Conservation (phyloP, 2,329 filamentous ascomycete genomes). For the Lasiodiplodia gonubiensis region DNA sequence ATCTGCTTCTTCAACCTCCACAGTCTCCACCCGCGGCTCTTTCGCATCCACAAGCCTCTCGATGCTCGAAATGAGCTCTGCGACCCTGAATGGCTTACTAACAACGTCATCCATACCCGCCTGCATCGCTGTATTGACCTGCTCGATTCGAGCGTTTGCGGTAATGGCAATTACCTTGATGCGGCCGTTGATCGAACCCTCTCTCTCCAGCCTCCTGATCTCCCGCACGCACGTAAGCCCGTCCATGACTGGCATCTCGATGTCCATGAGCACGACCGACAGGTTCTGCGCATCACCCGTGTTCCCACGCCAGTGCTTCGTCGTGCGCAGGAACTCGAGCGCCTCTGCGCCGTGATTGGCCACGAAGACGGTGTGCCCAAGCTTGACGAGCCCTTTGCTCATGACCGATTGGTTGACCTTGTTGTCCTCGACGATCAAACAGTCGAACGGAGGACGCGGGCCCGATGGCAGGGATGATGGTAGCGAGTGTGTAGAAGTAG, state of each 20-base stretch:
- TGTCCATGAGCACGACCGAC: constrained; percentile 44
- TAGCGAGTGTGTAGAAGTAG: constrained; percentile 70
- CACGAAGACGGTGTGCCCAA: constrained; percentile 45
- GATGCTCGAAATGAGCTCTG: constrained; percentile 37
- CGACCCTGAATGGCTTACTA: constrained; percentile 70
- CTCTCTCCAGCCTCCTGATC: constrained; percentile 41
- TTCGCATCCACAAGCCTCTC: constrained; percentile 17
- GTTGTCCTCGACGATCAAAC: constrained; percentile 48
- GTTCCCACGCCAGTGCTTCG: constrained; percentile 28
- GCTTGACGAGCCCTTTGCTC: constrained; percentile 46
- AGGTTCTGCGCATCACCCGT: constrained; percentile 31
- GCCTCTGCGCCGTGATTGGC: constrained; percentile 49
- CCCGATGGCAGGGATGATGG: constrained; percentile 74
- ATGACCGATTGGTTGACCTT: constrained; percentile 50
- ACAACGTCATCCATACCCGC: constrained; percentile 69
- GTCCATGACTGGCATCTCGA: constrained; percentile 49
- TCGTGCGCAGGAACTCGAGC: constrained; percentile 41
- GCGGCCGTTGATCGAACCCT: constrained; percentile 33
- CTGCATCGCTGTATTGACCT: constrained; percentile 42
- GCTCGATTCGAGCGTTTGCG: constrained; percentile 45
- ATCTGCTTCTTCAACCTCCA: not conserved
- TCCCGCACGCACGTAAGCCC: constrained; percentile 42
- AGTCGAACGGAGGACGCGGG: constrained; percentile 28
- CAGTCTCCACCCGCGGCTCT: not conserved
- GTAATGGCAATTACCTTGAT: constrained; percentile 46